phyloP scores from a whole-genome alignment of 257 asterid genomes.

The Solanum tacnaense region DNA sequence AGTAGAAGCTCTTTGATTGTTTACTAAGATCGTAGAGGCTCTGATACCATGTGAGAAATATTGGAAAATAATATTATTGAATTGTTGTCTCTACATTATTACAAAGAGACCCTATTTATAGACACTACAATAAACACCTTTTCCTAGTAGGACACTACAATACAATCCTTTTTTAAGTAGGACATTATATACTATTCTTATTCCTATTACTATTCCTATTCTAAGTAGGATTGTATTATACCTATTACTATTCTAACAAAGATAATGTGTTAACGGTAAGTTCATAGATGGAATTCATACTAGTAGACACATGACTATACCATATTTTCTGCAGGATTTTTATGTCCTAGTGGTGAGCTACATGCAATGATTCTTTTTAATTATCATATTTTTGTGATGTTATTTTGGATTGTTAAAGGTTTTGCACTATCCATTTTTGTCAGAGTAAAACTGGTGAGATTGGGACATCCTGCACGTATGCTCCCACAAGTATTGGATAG shows the following conservation, averaged over 20 bases:
- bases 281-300: background rate
- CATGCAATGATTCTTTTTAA: background rate
- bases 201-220: too few relatives aligned
- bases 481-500: conserved; percentile 94
- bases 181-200: background rate
- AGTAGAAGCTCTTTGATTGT: background rate
- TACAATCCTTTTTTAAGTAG: background rate
- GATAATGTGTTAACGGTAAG: background rate
- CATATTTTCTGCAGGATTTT: background rate
- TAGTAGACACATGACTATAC: background rate
- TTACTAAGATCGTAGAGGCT: background rate
- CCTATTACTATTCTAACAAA: background rate
- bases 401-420: background rate
- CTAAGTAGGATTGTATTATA: background rate
- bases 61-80: too few relatives aligned
- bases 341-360: background rate
- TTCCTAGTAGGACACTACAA: too few relatives aligned
- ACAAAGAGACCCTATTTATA: background rate
- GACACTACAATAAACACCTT: background rate
- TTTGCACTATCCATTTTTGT: background rate
- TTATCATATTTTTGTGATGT: background rate
- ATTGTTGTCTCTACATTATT: background rate
- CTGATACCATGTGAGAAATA: background rate
- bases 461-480: conserved; percentile 98
- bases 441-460: conserved; percentile 91